Conservation (phyloP, 2,329 filamentous ascomycete genomes). For the Paecilomyces fulvus region DNA sequence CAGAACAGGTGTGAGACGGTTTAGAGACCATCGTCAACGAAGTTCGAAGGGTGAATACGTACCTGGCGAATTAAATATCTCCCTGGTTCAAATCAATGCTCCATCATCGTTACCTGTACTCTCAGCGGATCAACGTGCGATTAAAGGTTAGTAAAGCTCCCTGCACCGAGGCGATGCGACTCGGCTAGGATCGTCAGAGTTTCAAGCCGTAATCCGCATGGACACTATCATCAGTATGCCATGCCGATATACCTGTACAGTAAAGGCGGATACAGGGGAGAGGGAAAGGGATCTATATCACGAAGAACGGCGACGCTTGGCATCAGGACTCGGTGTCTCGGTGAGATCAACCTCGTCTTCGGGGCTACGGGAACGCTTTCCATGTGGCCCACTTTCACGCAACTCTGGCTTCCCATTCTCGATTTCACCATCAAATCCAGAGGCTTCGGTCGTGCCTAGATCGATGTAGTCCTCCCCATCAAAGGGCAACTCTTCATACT, state of each 20-base stretch:
- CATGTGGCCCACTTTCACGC: constrained; percentile 13
- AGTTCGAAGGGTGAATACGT: neutral
- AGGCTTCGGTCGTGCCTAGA: constrained; percentile 17
- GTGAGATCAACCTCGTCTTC: constrained; percentile 26
- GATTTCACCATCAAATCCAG: constrained; percentile 14
- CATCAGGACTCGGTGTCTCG: constrained; percentile 27
- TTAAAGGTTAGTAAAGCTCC: neutral
- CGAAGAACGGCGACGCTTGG: constrained; percentile 47
- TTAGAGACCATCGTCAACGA: neutral
- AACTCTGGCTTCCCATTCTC: constrained; percentile 9
- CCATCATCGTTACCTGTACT: neutral
- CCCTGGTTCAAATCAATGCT: neutral
- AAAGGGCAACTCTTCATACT: constrained; percentile 16
- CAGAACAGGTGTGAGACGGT: neutral
- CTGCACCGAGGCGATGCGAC: neutral
- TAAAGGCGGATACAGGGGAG: neutral
- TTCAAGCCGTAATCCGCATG: neutral
- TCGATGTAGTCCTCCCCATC: constrained; percentile 32
- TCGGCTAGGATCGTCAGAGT: neutral
- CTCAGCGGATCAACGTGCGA: neutral
- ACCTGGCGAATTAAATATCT: neutral
- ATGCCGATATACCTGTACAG: neutral
- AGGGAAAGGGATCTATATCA: constrained; percentile 10
- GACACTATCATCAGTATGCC: neutral
- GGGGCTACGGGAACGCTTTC: constrained; percentile 27